A percentile compares a stretch with the other conserved stretches of the same genome.
Evolutionary conservation across 2,329 filamentous ascomycete species (phyloP).

Genomic region (Hymenoscyphus salicellus): DNA sequence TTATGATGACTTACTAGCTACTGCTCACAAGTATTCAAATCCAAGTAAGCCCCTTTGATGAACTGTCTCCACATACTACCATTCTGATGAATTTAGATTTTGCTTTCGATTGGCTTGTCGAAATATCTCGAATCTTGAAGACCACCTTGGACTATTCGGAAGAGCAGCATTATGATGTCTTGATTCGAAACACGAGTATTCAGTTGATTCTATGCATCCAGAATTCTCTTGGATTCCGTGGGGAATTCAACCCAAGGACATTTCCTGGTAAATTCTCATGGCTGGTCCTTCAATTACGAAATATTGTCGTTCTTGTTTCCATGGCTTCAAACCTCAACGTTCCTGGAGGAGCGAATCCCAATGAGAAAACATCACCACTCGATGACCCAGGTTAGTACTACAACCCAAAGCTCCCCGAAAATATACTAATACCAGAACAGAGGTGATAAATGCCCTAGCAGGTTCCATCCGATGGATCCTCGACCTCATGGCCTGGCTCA

Average conservation of each 20-base stretch:
- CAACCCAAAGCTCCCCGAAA: not conserved
- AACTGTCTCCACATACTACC: not conserved
- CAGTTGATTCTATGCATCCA: constrained; percentile 76
- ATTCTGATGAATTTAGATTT: constrained; percentile 47
- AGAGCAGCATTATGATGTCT: constrained; percentile 66
- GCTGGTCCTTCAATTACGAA: constrained; percentile 71
- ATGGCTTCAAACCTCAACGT: constrained; percentile 53
- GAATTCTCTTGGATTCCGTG: constrained; percentile 71
- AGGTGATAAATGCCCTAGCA: constrained; percentile 68
- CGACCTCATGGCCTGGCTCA: constrained; percentile 63
- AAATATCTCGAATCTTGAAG: constrained; percentile 67
- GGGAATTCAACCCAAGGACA: constrained; percentile 57
- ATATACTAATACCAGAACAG: constrained; percentile 39
- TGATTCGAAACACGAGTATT: constrained; percentile 70
- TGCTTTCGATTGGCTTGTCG: constrained; percentile 59
- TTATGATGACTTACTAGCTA: constrained; percentile 70
- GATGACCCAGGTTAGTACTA: constrained; percentile 57
- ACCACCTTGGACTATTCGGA: constrained; percentile 79
- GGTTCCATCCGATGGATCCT: constrained; percentile 78
- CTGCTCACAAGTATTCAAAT: constrained; percentile 45
- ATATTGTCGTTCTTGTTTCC: constrained; percentile 63
- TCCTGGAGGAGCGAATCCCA: constrained; percentile 46
- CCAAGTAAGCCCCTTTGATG: constrained; percentile 27
- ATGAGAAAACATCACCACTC: constrained; percentile 56
- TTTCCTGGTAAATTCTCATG: constrained; percentile 73